A percentile compares a stretch with the other conserved stretches of the same genome.
These are phyloP conservation scores for Acer negundo DNA, from an alignment of 345 rosid species.

Conservation along the genomic window DNA sequence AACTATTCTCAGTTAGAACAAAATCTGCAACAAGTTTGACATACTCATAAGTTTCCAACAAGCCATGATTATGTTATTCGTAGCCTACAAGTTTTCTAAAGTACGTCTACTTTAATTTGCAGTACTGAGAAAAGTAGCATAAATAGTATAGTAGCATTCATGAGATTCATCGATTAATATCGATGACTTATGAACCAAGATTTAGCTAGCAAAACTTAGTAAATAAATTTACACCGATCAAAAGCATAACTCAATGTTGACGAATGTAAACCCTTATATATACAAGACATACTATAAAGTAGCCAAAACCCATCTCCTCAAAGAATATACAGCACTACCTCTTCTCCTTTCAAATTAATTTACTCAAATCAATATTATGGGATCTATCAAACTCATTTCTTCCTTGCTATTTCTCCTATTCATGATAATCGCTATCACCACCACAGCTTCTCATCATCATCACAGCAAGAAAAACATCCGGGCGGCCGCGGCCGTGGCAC, in stretches of 20 bases:
- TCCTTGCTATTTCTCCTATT: neutral
- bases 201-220: too few species aligned
- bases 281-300: too few species aligned
- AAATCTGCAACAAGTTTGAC: too few species aligned
- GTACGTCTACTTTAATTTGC: too few species aligned
- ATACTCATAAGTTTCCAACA: too few species aligned
- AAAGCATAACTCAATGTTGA: too few species aligned
- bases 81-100: neutral
- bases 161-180: too few species aligned
- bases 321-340: neutral
- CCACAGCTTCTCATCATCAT: neutral
- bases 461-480: neutral
- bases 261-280: too few species aligned
- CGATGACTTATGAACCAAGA: too few species aligned
- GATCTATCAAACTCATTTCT: constrained; percentile 5
- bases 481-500: neutral
- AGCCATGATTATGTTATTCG: neutral
- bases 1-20: too few species aligned
- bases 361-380: neutral
- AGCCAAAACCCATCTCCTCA: neutral
- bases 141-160: too few species aligned
- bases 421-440: neutral
- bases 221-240: too few species aligned
- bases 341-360: neutral
- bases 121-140: neutral